Conservation (phyloP, 306 rosid species). For the Delonix regia region DNA sequence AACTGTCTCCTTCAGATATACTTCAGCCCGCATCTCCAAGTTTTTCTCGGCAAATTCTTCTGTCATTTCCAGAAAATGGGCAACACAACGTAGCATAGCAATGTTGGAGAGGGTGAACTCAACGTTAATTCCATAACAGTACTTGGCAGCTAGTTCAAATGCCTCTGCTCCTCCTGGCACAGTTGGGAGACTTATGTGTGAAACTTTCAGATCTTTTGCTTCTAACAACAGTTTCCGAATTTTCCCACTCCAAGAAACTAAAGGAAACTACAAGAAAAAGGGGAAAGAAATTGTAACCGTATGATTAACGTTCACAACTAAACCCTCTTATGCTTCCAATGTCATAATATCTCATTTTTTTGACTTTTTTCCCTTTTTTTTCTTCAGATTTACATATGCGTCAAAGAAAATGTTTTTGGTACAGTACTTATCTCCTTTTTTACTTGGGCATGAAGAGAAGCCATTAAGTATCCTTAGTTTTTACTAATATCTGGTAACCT, state of each 20-base stretch:
- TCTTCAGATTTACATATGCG: background rate
- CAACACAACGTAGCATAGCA: slow-evolving; percentile 19
- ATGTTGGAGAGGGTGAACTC: slow-evolving; percentile 59
- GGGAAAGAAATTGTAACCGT: slow-evolving; percentile 1
- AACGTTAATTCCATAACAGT: slow-evolving; percentile 63
- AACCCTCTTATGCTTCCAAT: background rate
- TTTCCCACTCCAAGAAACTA: slow-evolving; percentile 68
- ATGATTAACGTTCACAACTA: background rate
- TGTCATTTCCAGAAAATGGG: slow-evolving; percentile 22
- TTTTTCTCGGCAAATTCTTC: slow-evolving; percentile 20
- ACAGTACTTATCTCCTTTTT: too few species aligned
- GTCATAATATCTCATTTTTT: background rate
- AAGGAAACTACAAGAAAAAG: slow-evolving; percentile 60
- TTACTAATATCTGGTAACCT: background rate
- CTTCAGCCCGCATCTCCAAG: slow-evolving; percentile 25
- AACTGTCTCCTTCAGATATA: slow-evolving; percentile 24
- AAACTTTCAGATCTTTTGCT: slow-evolving; percentile 63
- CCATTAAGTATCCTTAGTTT: background rate
- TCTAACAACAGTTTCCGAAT: slow-evolving; percentile 63
- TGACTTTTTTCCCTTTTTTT: background rate
- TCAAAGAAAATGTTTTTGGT: background rate
- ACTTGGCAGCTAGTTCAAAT: slow-evolving; percentile 70
- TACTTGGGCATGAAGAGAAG: background rate
- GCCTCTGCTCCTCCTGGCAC: slow-evolving; percentile 78
- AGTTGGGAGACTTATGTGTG: slow-evolving; percentile 46